phyloP scores from a whole-genome alignment of 2,329 filamentous ascomycete genomes.

The Fusarium ambrosium region DNA sequence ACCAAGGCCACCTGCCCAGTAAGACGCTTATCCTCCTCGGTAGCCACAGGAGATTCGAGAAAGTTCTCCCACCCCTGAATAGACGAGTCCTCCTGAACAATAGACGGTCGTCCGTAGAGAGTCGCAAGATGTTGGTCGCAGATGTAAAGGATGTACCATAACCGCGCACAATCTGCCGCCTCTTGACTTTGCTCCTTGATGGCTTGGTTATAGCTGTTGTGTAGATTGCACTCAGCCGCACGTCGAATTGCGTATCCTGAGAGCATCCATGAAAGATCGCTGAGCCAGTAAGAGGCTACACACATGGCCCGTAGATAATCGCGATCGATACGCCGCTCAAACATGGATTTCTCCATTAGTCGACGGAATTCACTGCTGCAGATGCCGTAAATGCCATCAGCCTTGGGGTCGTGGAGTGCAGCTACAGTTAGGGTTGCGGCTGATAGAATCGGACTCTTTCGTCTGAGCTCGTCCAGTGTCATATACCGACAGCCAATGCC shows the following conservation, averaged over 20 bases:
- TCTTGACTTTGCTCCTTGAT: conserved; percentile 57
- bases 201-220: conserved; percentile 57
- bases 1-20: conserved; percentile 72
- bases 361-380: conserved; percentile 71
- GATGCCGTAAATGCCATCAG: conserved; percentile 64
- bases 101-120: conserved; percentile 69
- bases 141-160: conserved; percentile 73
- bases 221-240: conserved; percentile 62
- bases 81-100: conserved; percentile 69
- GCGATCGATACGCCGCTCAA: conserved; percentile 54
- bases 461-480: conserved; percentile 64
- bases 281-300: conserved; percentile 73
- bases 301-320: conserved; percentile 73
- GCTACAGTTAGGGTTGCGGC: conserved; percentile 70
- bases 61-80: conserved; percentile 71
- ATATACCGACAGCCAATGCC: conserved; percentile 65
- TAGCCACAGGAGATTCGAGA: conserved; percentile 64
- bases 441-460: conserved; percentile 68
- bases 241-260: conserved; percentile 67
- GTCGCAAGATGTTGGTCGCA: conserved; percentile 74
- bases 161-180: conserved; percentile 65
- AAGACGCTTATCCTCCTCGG: conserved; percentile 67
- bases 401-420: conserved; percentile 69
- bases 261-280: conserved; percentile 73
- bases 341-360: conserved; percentile 63